Percentiles rank a stretch among this genome's conserved stretches.
Evolutionary conservation across 768 basidiomycete genomes (phyloP).

Genomic region (Russula sp.): DNA sequence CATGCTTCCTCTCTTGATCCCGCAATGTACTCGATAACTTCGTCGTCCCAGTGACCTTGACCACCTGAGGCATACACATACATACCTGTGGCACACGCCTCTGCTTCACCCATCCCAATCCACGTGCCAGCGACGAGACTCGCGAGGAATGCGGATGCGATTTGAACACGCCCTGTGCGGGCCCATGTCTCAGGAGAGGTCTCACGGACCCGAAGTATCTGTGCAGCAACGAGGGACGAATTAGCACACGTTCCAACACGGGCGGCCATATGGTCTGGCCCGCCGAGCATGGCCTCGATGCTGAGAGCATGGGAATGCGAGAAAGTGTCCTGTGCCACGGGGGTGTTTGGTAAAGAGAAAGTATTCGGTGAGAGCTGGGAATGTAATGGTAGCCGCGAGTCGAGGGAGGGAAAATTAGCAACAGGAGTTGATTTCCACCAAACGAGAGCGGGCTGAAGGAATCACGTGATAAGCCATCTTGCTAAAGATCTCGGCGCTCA

Average conservation of each 20-base stretch:
- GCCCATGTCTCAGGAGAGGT: constrained; percentile 77
- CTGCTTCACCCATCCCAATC: constrained; percentile 66
- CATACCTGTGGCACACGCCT: constrained; percentile 73
- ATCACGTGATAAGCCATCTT: constrained; percentile 15
- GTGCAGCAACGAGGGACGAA: constrained; percentile 66
- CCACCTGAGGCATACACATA: constrained; percentile 49
- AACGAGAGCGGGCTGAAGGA: constrained; percentile 57
- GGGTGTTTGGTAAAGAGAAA: constrained; percentile 69
- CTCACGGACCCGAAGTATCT: constrained; percentile 73
- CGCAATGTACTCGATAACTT: constrained; percentile 69
- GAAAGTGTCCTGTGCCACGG: constrained; percentile 73
- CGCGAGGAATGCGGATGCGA: constrained; percentile 69
- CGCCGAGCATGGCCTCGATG: constrained; percentile 70
- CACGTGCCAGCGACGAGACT: constrained; percentile 68
- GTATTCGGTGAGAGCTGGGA: constrained; percentile 60
- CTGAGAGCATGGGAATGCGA: constrained; percentile 72
- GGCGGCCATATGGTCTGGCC: constrained; percentile 68
- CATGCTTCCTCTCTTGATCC: constrained; percentile 69
- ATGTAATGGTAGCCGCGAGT: constrained; percentile 63
- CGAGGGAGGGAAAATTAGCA: constrained; percentile 64
- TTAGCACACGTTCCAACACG: constrained; percentile 71
- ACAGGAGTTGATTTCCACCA: constrained; percentile 84
- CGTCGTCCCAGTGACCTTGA: constrained; percentile 73
- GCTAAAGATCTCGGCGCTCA: constrained; percentile 3
- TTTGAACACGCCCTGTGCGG: constrained; percentile 67